Conservation (phyloP, 495 filamentous ascomycete species). For the Apodospora peruviana region DNA sequence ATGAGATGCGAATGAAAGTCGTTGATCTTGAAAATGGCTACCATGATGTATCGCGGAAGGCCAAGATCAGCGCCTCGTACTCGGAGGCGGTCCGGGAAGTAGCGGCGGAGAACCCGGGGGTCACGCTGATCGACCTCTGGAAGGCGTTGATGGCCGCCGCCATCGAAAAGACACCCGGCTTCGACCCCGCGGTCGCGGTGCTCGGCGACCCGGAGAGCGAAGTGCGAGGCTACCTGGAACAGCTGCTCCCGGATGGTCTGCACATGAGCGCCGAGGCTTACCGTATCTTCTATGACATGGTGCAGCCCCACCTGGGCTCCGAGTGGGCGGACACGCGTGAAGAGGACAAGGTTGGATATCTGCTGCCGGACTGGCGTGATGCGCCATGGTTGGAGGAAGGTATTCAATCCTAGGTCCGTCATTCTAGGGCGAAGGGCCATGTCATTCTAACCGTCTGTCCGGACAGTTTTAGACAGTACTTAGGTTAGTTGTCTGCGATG, state of each 20-base stretch:
- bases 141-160: conserved; percentile 61
- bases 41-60: conserved; percentile 50
- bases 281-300: conserved; percentile 38
- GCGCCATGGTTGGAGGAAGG: conserved; percentile 28
- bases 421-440: no score
- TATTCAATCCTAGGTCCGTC: no score
- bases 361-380: conserved; percentile 41
- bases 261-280: conserved; percentile 50
- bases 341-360: conserved; percentile 23
- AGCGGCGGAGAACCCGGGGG: conserved; percentile 49
- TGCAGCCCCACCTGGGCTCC: conserved; percentile 35
- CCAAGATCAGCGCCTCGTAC: conserved; percentile 61
- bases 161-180: conserved; percentile 32
- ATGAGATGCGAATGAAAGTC: conserved; percentile 61
- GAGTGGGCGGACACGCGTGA: conserved; percentile 26
- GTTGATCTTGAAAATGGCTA: conserved; percentile 48
- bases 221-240: conserved; percentile 38
- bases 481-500: no score
- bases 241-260: conserved; percentile 47
- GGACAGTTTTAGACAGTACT: no score
- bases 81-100: conserved; percentile 64
- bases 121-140: conserved; percentile 73
- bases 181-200: conserved; percentile 27
- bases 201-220: conserved; percentile 37
- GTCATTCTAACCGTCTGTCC: no score